Base-by-base conservation (phyloP, 306 rosid genomes). In the Canavalia ensiformis region DNA sequence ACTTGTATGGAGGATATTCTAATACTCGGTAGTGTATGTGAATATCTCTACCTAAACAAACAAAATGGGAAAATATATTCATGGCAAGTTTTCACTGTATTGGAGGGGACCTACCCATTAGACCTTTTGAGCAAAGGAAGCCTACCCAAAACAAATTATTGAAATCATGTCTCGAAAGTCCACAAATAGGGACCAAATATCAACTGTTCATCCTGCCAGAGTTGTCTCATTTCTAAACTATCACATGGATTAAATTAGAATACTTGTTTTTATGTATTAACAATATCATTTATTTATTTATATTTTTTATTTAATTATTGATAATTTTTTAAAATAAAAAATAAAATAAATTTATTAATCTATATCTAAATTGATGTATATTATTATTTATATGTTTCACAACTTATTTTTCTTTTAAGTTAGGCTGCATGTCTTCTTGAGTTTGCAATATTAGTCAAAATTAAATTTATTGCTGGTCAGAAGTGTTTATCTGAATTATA, bases 61-160 rank as follows among this genome's bases (percentile, higher is more conserved):
- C 11, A 5, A 47, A 35, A 35, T 1, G 47, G 62, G n/a, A 45
- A 18, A 13, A 49, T 7, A 35, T 31, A n/a, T n/a, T 39, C 18
- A 55, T 45, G 47, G 18, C 7, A 25, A 0, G 42, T 42, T 74
- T 73, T 1, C 8, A 60, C 8, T 1, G 47, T n/a, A 4, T 39
- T 4, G 50, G 30, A 13, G 39, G 39, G 65, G 51, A 42, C 83
- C 83, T 59, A 62, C 57, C 29, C 37, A 5, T 1, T 39, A 29
- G 52, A 35, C 51, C 29, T 62, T 30, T 13, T 34, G 6, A 72
- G 62, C 73, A 59, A 25, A 12, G 29, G 33, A 80, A 71, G 72
- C 11, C 66, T 60, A 72, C 59, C 66, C 25, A 29, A 5, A 49
- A 51, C 37, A 29, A 72, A 72, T 72, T 37, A 51, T 63, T 65